Evolutionary conservation across 2,329 filamentous ascomycete species (phyloP).

Genomic region (Rhynchosporium secalis): DNA sequence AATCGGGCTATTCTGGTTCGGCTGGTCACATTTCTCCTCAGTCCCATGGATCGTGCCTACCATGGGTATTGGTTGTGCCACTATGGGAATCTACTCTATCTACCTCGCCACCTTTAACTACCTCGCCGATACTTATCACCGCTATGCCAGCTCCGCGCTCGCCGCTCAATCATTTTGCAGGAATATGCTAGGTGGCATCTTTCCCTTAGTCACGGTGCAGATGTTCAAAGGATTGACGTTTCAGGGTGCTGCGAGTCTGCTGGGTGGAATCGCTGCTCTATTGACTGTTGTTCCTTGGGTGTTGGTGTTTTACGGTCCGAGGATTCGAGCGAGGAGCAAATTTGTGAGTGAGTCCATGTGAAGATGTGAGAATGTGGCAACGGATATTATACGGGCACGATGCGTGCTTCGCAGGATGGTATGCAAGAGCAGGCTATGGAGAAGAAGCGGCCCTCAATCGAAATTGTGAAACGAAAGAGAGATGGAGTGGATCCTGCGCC

Average conservation of each 20-base stretch:
- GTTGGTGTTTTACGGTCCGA: constrained; percentile 74
- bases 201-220: constrained; percentile 72
- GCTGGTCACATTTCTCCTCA: constrained; percentile 63
- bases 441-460: no score
- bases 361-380: background rate
- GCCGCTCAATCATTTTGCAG: constrained; percentile 85
- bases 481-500: no score
- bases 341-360: constrained; percentile 55
- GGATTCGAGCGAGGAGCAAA: constrained; percentile 72
- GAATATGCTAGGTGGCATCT: constrained; percentile 78
- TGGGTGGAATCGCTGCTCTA: constrained; percentile 66
- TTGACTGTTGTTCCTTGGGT: constrained; percentile 87
- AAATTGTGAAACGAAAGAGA: no score
- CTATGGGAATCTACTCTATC: constrained; percentile 82
- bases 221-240: constrained; percentile 75
- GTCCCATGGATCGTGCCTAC: constrained; percentile 73
- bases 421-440: background rate
- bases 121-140: constrained; percentile 82
- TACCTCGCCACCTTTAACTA: constrained; percentile 93
- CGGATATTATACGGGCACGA: no score
- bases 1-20: constrained; percentile 73
- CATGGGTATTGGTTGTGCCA: constrained; percentile 70
- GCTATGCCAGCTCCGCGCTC: constrained; percentile 80
- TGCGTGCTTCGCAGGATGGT: background rate
- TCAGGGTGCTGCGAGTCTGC: constrained; percentile 67